Evolutionary conservation across 106 monocot genomes (phyloP).

Genomic region (Allium sativum): DNA sequence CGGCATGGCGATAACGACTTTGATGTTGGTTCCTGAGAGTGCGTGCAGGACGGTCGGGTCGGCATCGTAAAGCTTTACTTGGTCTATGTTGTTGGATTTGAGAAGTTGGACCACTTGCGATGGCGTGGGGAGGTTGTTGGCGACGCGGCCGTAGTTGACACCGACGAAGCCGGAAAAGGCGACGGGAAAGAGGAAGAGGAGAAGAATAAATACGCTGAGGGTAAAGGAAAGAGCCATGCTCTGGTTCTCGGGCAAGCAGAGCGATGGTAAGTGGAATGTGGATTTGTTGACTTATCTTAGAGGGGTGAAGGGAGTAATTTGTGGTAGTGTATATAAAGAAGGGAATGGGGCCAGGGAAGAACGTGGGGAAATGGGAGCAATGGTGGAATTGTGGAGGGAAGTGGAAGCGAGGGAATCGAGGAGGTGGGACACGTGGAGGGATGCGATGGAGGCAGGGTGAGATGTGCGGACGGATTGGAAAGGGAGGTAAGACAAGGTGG

Average conservation of each 20-base stretch:
- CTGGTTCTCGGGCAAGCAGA: neutral
- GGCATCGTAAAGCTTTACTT: conserved; percentile 55
- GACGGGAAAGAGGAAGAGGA: neutral
- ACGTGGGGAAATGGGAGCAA: neutral
- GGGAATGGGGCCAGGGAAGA: neutral
- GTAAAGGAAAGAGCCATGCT: neutral
- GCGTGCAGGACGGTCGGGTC: conserved; percentile 44
- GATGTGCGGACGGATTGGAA: neutral
- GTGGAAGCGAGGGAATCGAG: neutral
- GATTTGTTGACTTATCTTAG: neutral
- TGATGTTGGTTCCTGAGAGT: conserved; percentile 35
- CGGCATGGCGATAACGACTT: conserved; percentile 38
- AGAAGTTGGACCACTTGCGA: conserved; percentile 48
- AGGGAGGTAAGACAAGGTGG: neutral
- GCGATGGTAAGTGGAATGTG: neutral
- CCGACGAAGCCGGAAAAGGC: conserved; percentile 20
- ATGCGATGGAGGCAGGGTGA: neutral
- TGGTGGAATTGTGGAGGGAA: neutral
- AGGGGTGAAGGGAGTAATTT: neutral
- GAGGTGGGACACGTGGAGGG: neutral
- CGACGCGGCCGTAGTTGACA: conserved; percentile 68
- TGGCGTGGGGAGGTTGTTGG: conserved; percentile 54
- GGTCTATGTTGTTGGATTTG: conserved; percentile 34
- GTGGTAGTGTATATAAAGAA: neutral
- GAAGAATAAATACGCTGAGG: neutral